A percentile compares a stretch with the other conserved stretches of the same genome.
These are phyloP conservation scores for Hericium coralloides DNA, from an alignment of 768 basidiomycete genomes.

Conservation along the genomic window DNA sequence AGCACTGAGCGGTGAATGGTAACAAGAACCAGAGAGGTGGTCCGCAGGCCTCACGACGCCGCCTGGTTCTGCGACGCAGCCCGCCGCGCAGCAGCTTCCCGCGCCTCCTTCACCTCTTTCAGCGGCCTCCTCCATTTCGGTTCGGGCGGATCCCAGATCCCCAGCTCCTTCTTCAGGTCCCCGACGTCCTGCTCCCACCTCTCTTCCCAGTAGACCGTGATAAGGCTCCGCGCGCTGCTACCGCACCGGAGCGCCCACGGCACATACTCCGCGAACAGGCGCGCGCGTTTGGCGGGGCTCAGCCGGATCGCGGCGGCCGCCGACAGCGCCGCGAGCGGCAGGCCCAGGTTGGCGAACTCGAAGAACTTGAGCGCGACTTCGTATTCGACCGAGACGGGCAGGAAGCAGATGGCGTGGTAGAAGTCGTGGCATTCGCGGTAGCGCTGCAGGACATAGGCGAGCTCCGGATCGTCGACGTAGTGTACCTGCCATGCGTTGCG, in stretches of 20 bases:
- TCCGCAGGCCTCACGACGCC: neutral
- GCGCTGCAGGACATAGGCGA: constrained; percentile 96
- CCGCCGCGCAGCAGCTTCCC: constrained; percentile 31
- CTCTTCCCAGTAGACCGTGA: constrained; percentile 94
- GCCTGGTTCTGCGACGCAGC: constrained; percentile 1
- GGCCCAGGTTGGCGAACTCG: constrained; percentile 85
- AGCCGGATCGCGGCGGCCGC: constrained; percentile 76
- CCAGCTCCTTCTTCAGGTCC: constrained; percentile 78
- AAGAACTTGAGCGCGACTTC: constrained; percentile 94
- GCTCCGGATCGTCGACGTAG: constrained; percentile 89
- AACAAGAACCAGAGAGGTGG: neutral
- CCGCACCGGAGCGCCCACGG: constrained; percentile 92
- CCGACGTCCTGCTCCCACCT: constrained; percentile 80
- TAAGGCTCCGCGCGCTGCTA: constrained; percentile 59
- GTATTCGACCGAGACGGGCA: constrained; percentile 84
- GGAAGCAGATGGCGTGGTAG: constrained; percentile 84
- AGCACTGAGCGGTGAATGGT: neutral
- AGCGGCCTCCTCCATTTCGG: constrained; percentile 62
- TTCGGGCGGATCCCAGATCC: constrained; percentile 76
- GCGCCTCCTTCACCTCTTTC: constrained; percentile 52
- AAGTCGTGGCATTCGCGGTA: constrained; percentile 98
- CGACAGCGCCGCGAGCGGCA: constrained; percentile 82
- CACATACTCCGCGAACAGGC: constrained; percentile 70
- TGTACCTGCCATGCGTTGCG: constrained; percentile 52
- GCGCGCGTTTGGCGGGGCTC: constrained; percentile 28